phyloP scores from a whole-genome alignment of 345 rosid genomes.

The Ceriops decandra region DNA sequence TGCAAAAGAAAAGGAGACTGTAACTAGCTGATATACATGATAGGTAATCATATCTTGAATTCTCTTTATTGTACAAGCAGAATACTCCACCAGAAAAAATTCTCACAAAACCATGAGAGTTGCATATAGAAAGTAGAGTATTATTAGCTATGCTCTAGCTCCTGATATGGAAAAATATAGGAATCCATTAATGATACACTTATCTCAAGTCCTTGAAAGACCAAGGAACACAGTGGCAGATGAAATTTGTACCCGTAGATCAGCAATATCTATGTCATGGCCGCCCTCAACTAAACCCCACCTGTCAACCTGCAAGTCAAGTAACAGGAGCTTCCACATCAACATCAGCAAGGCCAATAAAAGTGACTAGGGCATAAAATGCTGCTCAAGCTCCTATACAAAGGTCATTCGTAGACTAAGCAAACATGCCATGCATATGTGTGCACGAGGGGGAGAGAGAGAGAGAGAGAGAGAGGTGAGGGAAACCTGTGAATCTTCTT shows the following conservation, averaged over 20 bases:
- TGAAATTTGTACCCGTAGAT: slow-evolving; percentile 83
- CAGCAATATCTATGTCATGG: slow-evolving; percentile 89
- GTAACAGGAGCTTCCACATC: not conserved
- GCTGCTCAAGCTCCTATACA: not conserved
- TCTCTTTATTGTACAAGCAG: not conserved
- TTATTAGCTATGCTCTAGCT: not conserved
- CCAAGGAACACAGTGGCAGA: slow-evolving; percentile 84
- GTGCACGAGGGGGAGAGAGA: not conserved
- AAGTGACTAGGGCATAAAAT: not conserved
- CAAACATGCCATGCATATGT: not conserved
- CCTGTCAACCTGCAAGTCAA: slow-evolving; percentile 56
- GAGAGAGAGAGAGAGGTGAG: not conserved
- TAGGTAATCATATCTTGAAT: not conserved
- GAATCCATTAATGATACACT: not conserved
- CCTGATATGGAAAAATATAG: not conserved
- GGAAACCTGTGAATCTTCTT: slow-evolving; percentile 90
- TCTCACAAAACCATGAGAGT: not conserved
- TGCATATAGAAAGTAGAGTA: not conserved
- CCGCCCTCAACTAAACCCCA: slow-evolving; percentile 99
- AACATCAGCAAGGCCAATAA: slow-evolving; percentile 7
- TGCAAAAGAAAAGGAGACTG: not conserved
- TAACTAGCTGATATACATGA: not conserved
- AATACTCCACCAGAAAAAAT: not conserved
- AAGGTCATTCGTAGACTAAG: not conserved
- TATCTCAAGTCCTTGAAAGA: slow-evolving; percentile 45